Evolutionary conservation across 306 rosid species (phyloP), one percentile per base, ranked within the genome.

Genomic region (Glycine tomentella): DNA sequence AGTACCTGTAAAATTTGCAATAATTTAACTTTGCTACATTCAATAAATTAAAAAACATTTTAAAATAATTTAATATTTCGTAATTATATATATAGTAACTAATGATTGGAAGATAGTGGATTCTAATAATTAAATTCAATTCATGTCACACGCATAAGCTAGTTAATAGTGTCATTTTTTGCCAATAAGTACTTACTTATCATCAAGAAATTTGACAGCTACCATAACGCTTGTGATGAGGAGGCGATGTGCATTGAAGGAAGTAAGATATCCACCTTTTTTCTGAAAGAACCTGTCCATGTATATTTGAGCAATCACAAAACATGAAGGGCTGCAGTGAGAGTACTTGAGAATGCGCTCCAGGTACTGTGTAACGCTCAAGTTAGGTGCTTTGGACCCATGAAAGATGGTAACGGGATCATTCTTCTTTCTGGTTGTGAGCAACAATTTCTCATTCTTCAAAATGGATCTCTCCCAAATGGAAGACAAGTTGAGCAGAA

Each of bases 291-390:
- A 91, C 72, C 91, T 91, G 58, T 93, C 91, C 16, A 91, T 55
- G 88, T 93, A 91, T 52, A 93, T 91, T 42, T 93, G 88, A 25
- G 94, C 94, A 44, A 80, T 81, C 51, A 93, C 87, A 69, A 87
- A 86, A 80, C 94, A 93, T 53, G 87, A 86, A 45, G 90, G 68
- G 74, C 90, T 90, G 84, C 97, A 93, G 12, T 53, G 61, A 3
- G 81, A 15, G 82, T 93, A 89, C 91, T 83, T 88, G 75, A 78
- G 83, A 16, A 93, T 91, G 33, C 94, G 89, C 57, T 91, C 89
- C 38, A 86, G 20, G 53, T 93, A 93, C n/a, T 78, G 82, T 58
- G 74, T 82, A 11, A 88, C 52, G 79, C 88, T 84, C 88, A 88
- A n/a, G 71, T 80, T 64, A 1, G 97, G 92, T 36, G 90, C 90